Evolutionary conservation across 768 basidiomycete genomes (phyloP).

Genomic region (Heimioporus sp.): DNA sequence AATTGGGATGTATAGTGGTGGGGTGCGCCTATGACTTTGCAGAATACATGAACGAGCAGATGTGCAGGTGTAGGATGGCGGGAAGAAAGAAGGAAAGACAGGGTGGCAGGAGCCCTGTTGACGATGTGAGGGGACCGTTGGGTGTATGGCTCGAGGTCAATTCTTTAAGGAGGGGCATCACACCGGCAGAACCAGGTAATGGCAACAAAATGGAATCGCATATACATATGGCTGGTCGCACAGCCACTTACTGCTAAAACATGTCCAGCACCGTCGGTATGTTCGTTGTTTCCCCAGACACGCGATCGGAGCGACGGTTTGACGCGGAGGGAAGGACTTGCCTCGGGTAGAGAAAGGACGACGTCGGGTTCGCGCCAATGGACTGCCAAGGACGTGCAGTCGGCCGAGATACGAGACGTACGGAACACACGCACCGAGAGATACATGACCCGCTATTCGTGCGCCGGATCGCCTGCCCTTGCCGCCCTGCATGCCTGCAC

Average conservation of each 20-base stretch:
- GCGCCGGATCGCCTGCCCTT: slow-evolving; percentile 41
- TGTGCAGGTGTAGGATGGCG: too few species aligned
- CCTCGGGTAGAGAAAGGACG: slow-evolving; percentile 53
- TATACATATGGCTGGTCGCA: too few species aligned
- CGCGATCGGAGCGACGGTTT: slow-evolving; percentile 84
- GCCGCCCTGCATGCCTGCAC: slow-evolving; percentile 69
- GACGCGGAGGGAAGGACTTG: slow-evolving; percentile 38
- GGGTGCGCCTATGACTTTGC: too few species aligned
- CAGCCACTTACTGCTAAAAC: neutral
- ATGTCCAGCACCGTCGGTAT: slow-evolving; percentile 58
- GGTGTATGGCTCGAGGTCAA: too few species aligned
- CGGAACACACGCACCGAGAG: slow-evolving; percentile 43
- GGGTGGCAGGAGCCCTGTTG: too few species aligned
- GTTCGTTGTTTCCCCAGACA: slow-evolving; percentile 84
- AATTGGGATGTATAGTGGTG: too few species aligned
- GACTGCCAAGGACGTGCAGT: slow-evolving; percentile 33
- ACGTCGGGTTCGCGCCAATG: slow-evolving; percentile 45
- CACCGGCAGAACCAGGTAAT: too few species aligned
- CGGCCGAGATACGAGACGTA: slow-evolving; percentile 26
- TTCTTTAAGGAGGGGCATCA: too few species aligned
- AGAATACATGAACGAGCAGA: too few species aligned
- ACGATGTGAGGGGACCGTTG: too few species aligned
- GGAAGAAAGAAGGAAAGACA: too few species aligned
- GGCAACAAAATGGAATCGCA: too few species aligned
- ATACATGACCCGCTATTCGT: slow-evolving; percentile 65